A percentile compares a stretch with the other conserved stretches of the same genome.
Conservation (phyloP, 1,284 basidiomycete species). For the Irpex sp. region DNA sequence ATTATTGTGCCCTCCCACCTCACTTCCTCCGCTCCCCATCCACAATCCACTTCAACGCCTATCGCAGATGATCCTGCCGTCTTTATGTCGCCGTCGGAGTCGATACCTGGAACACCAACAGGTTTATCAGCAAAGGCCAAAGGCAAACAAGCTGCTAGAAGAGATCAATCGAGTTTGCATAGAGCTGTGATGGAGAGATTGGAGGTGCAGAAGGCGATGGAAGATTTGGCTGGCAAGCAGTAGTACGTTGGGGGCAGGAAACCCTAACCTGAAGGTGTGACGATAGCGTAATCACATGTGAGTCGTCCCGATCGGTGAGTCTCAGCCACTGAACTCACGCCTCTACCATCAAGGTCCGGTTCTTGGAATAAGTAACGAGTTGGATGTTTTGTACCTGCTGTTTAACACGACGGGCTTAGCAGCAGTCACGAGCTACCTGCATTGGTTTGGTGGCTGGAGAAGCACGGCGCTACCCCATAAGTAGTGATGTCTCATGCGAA, state of each 20-base stretch:
- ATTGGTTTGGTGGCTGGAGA: too few relatives aligned
- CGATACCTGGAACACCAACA: neutral
- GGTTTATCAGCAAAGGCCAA: slow-evolving; percentile 18
- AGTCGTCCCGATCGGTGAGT: slow-evolving; percentile 2
- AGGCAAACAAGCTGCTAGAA: slow-evolving; percentile 29
- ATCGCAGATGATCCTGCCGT: neutral
- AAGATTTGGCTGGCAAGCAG: slow-evolving; percentile 35
- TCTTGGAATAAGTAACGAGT: neutral
- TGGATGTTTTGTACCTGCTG: too few relatives aligned
- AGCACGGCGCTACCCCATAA: too few relatives aligned
- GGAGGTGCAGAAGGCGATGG: slow-evolving; percentile 70
- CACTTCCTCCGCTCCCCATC: slow-evolving; percentile 27
- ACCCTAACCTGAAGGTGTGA: neutral
- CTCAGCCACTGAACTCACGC: neutral
- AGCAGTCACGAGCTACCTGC: too few relatives aligned
- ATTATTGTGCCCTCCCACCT: slow-evolving; percentile 67
- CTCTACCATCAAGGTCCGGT: neutral
- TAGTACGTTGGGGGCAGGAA: neutral
- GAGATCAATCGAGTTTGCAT: slow-evolving; percentile 57
- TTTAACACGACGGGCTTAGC: too few relatives aligned
- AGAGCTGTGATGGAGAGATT: slow-evolving; percentile 68
- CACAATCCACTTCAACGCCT: slow-evolving; percentile 6
- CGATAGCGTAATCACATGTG: slow-evolving; percentile 8
- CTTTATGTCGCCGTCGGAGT: slow-evolving; percentile 1
- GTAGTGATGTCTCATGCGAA: slow-evolving; percentile 10